Conservation (phyloP, 148 eudicot genomes). For the Nepenthes gracilis region DNA sequence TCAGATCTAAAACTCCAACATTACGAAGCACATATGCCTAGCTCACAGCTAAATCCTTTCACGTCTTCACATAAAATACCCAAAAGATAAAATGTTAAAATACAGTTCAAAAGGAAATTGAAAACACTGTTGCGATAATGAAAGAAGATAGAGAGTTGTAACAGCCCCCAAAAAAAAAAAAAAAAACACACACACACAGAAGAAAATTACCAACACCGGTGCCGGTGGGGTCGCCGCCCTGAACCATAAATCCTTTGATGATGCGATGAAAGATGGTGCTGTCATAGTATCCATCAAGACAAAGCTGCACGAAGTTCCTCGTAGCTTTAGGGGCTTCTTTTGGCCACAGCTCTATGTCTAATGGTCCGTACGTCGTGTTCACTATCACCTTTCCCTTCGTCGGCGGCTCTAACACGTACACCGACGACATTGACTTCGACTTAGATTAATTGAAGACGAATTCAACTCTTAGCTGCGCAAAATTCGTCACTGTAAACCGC, state of each 20-base stretch:
- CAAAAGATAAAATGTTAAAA: neutral
- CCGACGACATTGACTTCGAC: conserved; percentile 41
- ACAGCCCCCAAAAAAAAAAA: neutral
- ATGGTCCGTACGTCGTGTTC: conserved; percentile 66
- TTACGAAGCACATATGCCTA: no score
- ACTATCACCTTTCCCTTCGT: conserved; percentile 86
- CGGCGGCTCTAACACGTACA: conserved; percentile 88
- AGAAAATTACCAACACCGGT: conserved; percentile 49
- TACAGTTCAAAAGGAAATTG: no score
- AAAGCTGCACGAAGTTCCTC: conserved; percentile 81
- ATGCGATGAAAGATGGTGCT: conserved; percentile 74
- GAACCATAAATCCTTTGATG: conserved; percentile 80
- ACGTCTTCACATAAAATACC: neutral
- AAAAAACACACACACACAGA: neutral
- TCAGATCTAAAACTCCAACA: no score
- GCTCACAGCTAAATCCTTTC: no score
- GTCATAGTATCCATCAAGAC: conserved; percentile 82
- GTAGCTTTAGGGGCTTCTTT: conserved; percentile 95
- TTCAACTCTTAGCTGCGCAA: no score
- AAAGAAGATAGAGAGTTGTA: no score
- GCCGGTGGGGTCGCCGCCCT: conserved; percentile 85
- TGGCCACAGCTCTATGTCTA: conserved; percentile 94
- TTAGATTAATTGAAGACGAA: no score
- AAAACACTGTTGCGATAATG: no score
- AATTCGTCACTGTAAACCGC: no score